phyloP scores from a whole-genome alignment of 2,329 filamentous ascomycete genomes.

The Ceratocystis huliohia region DNA sequence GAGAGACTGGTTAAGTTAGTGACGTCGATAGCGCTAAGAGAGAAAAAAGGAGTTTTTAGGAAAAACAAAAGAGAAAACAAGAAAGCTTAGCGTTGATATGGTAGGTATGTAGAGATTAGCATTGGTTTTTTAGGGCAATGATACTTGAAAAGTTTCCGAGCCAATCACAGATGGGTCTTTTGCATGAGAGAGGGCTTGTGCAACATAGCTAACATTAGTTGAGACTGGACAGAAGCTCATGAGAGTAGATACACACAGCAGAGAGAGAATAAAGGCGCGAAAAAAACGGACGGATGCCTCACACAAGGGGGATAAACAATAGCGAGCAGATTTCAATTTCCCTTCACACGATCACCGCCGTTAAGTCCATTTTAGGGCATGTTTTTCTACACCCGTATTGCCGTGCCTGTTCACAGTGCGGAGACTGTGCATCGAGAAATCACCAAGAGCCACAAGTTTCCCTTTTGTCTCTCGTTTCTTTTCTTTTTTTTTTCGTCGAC shows the following conservation, averaged over 20 bases:
- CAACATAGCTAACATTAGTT: no score
- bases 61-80: not conserved
- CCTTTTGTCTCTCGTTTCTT: not conserved
- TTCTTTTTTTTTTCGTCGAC: not conserved
- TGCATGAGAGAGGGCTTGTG: not conserved
- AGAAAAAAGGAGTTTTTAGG: not conserved
- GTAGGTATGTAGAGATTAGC: not conserved
- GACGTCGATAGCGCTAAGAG: not conserved
- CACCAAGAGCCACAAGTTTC: not conserved
- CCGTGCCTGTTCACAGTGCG: not conserved
- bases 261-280: no score
- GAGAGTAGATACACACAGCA: no score
- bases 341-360: not conserved
- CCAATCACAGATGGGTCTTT: not conserved
- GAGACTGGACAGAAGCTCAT: no score
- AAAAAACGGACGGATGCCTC: not conserved
- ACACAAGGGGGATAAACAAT: not conserved
- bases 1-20: not conserved
- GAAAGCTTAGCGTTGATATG: not conserved
- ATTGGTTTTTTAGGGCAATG: not conserved
- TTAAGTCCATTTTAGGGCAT: not conserved
- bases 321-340: not conserved
- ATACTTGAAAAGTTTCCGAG: not conserved
- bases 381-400: not conserved
- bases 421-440: not conserved